phyloP scores from a whole-genome alignment of 1,139 yeast species.

The Zygosaccharomyces pseudobailii region DNA sequence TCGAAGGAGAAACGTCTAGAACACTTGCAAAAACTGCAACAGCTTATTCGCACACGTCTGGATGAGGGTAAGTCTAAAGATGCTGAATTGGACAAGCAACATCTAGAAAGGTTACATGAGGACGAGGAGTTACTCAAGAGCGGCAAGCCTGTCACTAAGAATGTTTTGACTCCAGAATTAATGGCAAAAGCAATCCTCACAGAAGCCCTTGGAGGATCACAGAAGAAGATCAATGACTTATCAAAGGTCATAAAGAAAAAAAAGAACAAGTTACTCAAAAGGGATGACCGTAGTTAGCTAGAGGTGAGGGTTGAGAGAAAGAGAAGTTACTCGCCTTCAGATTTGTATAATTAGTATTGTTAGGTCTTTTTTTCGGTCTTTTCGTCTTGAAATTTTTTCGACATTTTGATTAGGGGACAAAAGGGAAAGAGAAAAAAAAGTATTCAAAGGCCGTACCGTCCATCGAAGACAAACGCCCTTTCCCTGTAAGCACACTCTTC shows the following conservation, averaged over 20 bases:
- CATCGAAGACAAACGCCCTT: neutral
- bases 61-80: conserved; percentile 16
- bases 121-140: conserved; percentile 48
- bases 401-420: neutral
- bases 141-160: conserved; percentile 38
- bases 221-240: conserved; percentile 47
- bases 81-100: conserved; percentile 24
- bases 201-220: conserved; percentile 16
- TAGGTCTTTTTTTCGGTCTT: neutral
- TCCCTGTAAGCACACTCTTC: neutral
- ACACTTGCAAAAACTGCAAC: conserved; percentile 57
- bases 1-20: conserved; percentile 45
- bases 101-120: conserved; percentile 33
- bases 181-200: conserved; percentile 38
- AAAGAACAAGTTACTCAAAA: conserved; percentile 27
- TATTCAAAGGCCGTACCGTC: neutral
- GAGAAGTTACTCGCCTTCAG: neutral
- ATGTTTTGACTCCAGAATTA: conserved; percentile 27
- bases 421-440: neutral
- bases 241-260: conserved; percentile 55
- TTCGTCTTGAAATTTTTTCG: neutral
- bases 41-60: conserved; percentile 44
- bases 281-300: neutral
- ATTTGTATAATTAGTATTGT: neutral
- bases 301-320: neutral